These are phyloP conservation scores for Clohesyomyces aquaticus DNA, from an alignment of 495 filamentous ascomycete genomes.

Conservation along the genomic window DNA sequence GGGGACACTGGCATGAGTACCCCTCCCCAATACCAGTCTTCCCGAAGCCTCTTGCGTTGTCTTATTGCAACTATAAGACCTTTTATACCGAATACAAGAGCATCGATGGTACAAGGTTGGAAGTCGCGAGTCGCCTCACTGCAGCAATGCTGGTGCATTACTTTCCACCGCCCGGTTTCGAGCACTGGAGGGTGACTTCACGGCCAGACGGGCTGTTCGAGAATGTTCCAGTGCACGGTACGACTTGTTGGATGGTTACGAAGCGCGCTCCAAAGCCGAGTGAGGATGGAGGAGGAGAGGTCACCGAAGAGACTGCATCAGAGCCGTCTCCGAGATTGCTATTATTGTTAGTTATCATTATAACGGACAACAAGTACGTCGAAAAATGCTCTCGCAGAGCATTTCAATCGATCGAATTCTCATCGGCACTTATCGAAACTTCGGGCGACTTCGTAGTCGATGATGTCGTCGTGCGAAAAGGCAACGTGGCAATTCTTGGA, in stretches of 20 bases:
- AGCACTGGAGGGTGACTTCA: not conserved
- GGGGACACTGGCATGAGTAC: not conserved
- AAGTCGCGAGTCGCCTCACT: not conserved
- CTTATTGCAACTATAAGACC: not conserved
- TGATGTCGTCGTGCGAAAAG: not conserved
- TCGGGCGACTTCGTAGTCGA: not conserved
- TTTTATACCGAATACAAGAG: not conserved
- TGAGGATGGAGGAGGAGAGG: not conserved
- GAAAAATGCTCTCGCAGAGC: not conserved
- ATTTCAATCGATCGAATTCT: not conserved
- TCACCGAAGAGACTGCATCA: not conserved
- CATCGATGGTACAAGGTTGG: constrained; percentile 3
- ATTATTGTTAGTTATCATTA: not conserved
- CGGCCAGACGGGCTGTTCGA: not conserved
- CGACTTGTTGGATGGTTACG: not conserved
- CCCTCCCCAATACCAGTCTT: constrained; percentile 4
- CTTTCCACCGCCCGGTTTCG: constrained; percentile 13
- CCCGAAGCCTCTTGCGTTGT: constrained; percentile 6
- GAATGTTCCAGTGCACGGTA: not conserved
- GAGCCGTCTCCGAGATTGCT: not conserved
- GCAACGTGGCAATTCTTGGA: constrained; percentile 3
- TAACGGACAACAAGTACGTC: not conserved
- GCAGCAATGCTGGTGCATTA: not conserved
- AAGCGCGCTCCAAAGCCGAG: not conserved
- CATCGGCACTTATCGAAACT: not conserved